phyloP scores from a whole-genome alignment of 169 alveolate genomes.

The Plasmodium yoelii region DNA sequence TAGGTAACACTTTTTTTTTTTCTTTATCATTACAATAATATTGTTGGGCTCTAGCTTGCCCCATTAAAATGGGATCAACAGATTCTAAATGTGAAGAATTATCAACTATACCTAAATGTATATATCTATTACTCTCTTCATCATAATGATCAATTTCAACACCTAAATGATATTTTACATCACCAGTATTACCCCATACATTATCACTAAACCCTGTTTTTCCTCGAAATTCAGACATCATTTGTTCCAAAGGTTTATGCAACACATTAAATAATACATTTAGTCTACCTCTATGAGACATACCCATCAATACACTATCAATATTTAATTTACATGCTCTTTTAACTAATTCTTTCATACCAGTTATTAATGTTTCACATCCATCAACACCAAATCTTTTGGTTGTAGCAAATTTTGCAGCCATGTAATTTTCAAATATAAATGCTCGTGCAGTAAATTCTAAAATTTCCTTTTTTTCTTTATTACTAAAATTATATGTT shows the following conservation, averaged over 20 bases:
- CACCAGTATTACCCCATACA: conserved; percentile 91
- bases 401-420: conserved; percentile 90
- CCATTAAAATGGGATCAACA: conserved; percentile 94
- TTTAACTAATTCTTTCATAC: conserved; percentile 84
- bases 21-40: conserved; percentile 84
- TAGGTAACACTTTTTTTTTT: conserved; percentile 86
- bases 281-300: conserved; percentile 98
- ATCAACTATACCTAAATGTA: conserved; percentile 88
- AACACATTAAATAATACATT: conserved; percentile 93
- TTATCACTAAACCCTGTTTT: conserved; percentile 81
- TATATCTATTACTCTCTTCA: conserved; percentile 83
- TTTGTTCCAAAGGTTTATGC: conserved; percentile 91
- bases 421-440: conserved; percentile 81
- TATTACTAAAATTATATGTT: conserved; percentile 63
- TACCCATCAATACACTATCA: conserved; percentile 92
- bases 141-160: conserved; percentile 82
- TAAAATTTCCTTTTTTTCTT: conserved; percentile 69
- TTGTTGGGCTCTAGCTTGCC: conserved; percentile 93
- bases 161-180: conserved; percentile 96
- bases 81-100: conserved; percentile 97
- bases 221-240: conserved; percentile 92
- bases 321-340: conserved; percentile 81
- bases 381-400: conserved; percentile 97
- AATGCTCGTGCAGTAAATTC: conserved; percentile 80
- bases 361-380: conserved; percentile 90